A percentile compares a stretch with the other conserved stretches of the same genome.
phyloP scores from a whole-genome alignment of 2,329 filamentous ascomycete species.

The Hypocreales sp. region DNA sequence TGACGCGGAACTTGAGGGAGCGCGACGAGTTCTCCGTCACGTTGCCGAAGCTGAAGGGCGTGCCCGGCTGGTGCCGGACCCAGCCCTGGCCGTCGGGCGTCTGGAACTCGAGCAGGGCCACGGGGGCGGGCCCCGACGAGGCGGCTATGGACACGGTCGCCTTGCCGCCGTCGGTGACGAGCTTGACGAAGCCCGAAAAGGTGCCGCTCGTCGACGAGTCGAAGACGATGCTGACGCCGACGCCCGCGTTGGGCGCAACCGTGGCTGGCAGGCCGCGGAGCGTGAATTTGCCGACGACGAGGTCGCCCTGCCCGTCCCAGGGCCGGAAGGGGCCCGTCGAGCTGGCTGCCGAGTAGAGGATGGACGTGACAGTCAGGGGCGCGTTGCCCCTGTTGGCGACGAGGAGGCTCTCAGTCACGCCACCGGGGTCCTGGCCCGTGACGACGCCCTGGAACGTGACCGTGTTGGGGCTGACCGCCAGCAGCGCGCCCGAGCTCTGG shows the following conservation, averaged over 20 bases:
- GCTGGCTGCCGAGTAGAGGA: constrained; percentile 26
- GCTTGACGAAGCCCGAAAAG: constrained; percentile 30
- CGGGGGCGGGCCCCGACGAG: constrained; percentile 30
- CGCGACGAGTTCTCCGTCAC: constrained; percentile 34
- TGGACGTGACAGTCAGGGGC: constrained; percentile 23
- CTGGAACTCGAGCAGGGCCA: constrained; percentile 38
- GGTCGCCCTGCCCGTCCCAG: constrained; percentile 18
- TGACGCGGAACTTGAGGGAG: constrained; percentile 34
- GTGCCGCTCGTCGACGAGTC: constrained; percentile 28
- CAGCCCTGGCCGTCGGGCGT: constrained; percentile 32
- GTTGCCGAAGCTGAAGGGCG: constrained; percentile 37
- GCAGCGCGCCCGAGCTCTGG: constrained; percentile 25
- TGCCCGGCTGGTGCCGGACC: constrained; percentile 26
- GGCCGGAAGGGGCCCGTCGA: constrained; percentile 28
- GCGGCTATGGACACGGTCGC: constrained; percentile 30
- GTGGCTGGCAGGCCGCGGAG: constrained; percentile 28
- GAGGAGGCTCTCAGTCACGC: constrained; percentile 25
- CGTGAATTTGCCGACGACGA: constrained; percentile 30
- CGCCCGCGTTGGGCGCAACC: constrained; percentile 22
- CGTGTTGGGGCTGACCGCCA: constrained; percentile 29
- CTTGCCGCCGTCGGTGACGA: constrained; percentile 32
- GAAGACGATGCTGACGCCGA: constrained; percentile 29
- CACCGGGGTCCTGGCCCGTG: constrained; percentile 21
- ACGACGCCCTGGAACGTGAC: constrained; percentile 35
- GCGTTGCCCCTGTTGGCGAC: constrained; percentile 34